Conservation (phyloP, 495 filamentous ascomycete species). For the Cercophora newfieldiana region DNA sequence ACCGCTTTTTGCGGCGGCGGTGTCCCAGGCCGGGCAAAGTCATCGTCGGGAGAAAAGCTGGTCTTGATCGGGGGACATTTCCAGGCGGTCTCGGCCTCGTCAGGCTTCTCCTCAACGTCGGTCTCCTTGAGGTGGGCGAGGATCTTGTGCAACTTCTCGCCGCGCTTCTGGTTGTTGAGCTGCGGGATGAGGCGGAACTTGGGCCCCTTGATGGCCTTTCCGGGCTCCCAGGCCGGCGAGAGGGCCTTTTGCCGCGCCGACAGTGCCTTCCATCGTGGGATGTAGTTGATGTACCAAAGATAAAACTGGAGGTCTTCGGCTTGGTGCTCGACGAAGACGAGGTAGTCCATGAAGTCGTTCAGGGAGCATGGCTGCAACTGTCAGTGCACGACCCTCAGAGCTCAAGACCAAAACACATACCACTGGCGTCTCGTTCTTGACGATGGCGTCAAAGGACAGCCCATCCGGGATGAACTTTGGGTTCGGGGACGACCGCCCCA, state of each 20-base stretch:
- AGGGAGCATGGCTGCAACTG: conserved; percentile 47
- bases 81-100: background rate
- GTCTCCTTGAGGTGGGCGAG: conserved; percentile 1
- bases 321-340: conserved; percentile 45
- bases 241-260: conserved; percentile 33
- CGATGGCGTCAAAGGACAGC: conserved; percentile 47
- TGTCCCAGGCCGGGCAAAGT: background rate
- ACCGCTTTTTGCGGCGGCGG: background rate
- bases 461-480: conserved; percentile 26
- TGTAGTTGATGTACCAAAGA: conserved; percentile 52
- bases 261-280: conserved; percentile 42
- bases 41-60: background rate
- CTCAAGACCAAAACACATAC: conserved; percentile 25
- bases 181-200: conserved; percentile 25
- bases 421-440: conserved; percentile 44
- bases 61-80: conserved; percentile 5
- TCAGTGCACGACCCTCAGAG: background rate
- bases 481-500: conserved; percentile 6
- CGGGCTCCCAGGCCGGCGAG: conserved; percentile 33
- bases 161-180: conserved; percentile 16
- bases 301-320: conserved; percentile 57
- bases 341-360: conserved; percentile 53
- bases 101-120: background rate
- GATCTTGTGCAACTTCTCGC: conserved; percentile 1
- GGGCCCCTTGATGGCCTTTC: conserved; percentile 15